Conservation (phyloP, 805 yeast genomes). For the Trichomonascus vanleenenianus region DNA sequence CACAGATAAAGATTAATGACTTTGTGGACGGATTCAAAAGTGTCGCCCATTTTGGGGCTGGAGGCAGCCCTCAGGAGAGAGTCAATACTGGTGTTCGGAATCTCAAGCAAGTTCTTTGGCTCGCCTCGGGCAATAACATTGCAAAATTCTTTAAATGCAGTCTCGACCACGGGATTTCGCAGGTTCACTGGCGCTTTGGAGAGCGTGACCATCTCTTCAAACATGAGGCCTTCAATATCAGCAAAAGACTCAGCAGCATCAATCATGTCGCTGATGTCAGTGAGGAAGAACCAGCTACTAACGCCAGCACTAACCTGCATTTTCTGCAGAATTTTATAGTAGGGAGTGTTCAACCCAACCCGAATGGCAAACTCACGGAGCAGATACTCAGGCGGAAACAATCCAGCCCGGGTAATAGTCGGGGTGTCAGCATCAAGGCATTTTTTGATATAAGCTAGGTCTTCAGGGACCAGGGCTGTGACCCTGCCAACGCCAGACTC, state of each 20-base stretch:
- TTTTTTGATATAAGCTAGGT: constrained; percentile 37
- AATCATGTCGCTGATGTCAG: constrained; percentile 34
- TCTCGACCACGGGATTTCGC: constrained; percentile 29
- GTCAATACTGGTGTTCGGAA: constrained; percentile 20
- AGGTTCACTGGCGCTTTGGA: constrained; percentile 56
- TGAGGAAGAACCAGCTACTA: constrained; percentile 29
- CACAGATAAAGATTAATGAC: constrained; percentile 65
- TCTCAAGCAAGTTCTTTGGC: constrained; percentile 52
- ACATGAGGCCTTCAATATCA: constrained; percentile 35
- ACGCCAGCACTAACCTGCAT: constrained; percentile 35
- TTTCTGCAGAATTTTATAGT: constrained; percentile 39
- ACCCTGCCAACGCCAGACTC: constrained; percentile 37
- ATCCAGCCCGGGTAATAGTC: constrained; percentile 49
- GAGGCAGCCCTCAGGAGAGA: constrained; percentile 39
- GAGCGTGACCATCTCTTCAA: constrained; percentile 50
- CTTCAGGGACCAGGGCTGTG: constrained; percentile 41
- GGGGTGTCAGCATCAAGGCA: constrained; percentile 46
- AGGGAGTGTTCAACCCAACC: constrained; percentile 43
- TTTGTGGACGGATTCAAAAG: constrained; percentile 61
- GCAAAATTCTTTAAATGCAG: constrained; percentile 42
- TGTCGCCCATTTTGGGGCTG: constrained; percentile 9
- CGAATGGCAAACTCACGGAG: constrained; percentile 59
- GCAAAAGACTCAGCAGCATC: constrained; percentile 40
- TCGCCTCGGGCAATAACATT: constrained; percentile 46
- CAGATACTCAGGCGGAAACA: constrained; percentile 77